These are phyloP conservation scores for Xylariomycetidae sp. DNA, from an alignment of 2,329 filamentous ascomycete species.

Conservation along the genomic window DNA sequence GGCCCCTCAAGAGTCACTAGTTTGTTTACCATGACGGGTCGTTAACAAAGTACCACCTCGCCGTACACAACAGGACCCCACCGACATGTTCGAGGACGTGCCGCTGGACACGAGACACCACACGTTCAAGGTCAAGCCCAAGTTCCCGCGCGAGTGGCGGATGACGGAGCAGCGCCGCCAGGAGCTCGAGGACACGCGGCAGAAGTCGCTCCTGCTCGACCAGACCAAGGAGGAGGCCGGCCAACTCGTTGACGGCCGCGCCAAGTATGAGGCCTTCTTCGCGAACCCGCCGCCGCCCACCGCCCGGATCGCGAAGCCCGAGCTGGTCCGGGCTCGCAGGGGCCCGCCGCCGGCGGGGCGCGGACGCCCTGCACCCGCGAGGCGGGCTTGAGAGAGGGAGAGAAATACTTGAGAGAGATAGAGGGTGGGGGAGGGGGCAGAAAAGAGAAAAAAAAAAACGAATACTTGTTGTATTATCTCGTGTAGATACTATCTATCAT, in stretches of 20 bases:
- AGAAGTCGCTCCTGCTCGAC: conserved; percentile 49
- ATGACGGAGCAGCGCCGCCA: conserved; percentile 65
- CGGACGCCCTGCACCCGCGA: not conserved
- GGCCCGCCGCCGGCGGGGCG: conserved; percentile 2
- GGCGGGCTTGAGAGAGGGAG: no score
- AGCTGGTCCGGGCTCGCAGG: not conserved
- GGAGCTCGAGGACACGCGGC: conserved; percentile 60
- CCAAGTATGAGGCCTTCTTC: conserved; percentile 40
- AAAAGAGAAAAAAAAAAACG: no score
- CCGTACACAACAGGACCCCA: conserved; percentile 65
- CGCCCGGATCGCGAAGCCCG: no score
- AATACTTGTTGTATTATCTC: no score
- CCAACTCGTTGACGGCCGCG: conserved; percentile 53
- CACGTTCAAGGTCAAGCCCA: conserved; percentile 59
- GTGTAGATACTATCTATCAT: no score
- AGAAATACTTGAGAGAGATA: no score
- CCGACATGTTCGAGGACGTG: conserved; percentile 81
- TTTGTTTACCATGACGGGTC: no score
- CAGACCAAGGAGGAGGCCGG: conserved; percentile 48
- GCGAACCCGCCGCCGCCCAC: no score
- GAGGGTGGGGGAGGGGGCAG: no score
- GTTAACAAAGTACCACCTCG: no score
- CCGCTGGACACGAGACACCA: conserved; percentile 87
- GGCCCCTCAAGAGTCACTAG: no score
- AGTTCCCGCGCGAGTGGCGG: conserved; percentile 80